These are phyloP conservation scores for Strobilomyces echinocephalus DNA, from an alignment of 768 basidiomycete species.

Conservation along the genomic window DNA sequence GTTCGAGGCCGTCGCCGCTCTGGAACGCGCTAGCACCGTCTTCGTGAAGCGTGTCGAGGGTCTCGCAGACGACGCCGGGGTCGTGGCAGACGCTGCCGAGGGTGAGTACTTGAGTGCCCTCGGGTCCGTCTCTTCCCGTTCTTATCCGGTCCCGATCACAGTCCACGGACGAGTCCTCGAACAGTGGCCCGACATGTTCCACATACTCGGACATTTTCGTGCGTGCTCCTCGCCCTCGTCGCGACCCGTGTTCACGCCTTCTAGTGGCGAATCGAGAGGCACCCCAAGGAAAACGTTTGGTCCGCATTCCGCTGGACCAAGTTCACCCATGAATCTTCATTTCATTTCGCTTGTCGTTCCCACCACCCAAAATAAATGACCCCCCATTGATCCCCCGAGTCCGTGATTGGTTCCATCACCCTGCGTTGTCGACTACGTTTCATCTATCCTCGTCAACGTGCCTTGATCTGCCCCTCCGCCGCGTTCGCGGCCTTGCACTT, in stretches of 20 bases:
- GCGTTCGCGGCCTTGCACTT: slow-evolving; percentile 26
- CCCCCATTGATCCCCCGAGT: too few species aligned
- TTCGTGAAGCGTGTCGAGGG: slow-evolving; percentile 66
- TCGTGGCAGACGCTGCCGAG: slow-evolving; percentile 74
- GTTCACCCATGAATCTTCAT: too few species aligned
- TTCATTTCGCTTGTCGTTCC: too few species aligned
- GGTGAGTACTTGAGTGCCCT: too few species aligned
- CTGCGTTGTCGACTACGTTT: too few species aligned
- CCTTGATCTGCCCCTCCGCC: background rate
- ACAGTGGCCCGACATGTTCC: slow-evolving; percentile 86
- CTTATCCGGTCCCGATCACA: slow-evolving; percentile 34
- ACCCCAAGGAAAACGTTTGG: slow-evolving; percentile 56
- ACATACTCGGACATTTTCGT: slow-evolving; percentile 68
- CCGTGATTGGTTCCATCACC: too few species aligned
- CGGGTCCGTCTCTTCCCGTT: too few species aligned
- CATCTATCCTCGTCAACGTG: too few species aligned
- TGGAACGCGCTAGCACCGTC: slow-evolving; percentile 58
- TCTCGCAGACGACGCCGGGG: slow-evolving; percentile 65
- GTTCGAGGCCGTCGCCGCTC: slow-evolving; percentile 66
- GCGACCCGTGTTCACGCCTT: background rate
- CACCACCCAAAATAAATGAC: too few species aligned
- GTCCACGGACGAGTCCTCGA: too few species aligned
- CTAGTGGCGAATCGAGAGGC: slow-evolving; percentile 50
- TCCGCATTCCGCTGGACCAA: too few species aligned
- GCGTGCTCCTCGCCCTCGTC: slow-evolving; percentile 29